These are phyloP conservation scores for Malus orientalis DNA, from an alignment of 306 rosid species.

Conservation along the genomic window DNA sequence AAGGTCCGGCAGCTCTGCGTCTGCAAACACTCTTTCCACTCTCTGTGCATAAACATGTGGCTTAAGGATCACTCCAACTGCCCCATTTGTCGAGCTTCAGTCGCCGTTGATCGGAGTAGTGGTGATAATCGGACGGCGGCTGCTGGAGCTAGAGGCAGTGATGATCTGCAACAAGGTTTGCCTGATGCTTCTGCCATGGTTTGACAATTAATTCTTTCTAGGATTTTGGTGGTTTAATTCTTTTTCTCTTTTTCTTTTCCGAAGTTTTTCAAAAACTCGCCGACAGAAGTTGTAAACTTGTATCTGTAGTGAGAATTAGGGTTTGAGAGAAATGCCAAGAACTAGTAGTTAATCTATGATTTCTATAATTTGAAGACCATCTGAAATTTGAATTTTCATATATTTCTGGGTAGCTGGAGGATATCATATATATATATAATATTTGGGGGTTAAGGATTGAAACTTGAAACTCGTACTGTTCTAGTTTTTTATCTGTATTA, in stretches of 20 bases:
- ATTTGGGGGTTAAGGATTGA: not conserved
- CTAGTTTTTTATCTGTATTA: not conserved
- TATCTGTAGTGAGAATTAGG: not conserved
- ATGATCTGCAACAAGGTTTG: conserved; percentile 30
- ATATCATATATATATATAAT: not conserved
- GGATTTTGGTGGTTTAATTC: not conserved
- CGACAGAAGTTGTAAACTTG: not conserved
- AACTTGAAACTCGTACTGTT: not conserved
- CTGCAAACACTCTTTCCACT: conserved; percentile 71
- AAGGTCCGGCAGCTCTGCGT: conserved; percentile 48
- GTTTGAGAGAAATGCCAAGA: not conserved
- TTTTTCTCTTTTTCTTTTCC: not conserved
- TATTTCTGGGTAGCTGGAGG: not conserved
- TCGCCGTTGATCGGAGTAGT: conserved; percentile 21
- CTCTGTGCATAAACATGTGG: conserved; percentile 60
- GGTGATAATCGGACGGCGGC: conserved; percentile 2
- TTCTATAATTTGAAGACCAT: not conserved
- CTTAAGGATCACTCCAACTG: conserved; percentile 54
- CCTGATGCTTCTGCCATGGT: conserved; percentile 43
- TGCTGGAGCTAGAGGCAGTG: conserved; percentile 10
- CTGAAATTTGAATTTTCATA: not conserved
- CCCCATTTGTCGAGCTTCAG: conserved; percentile 62
- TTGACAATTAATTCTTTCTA: conserved; percentile 12
- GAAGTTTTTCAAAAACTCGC: conserved; percentile 1
- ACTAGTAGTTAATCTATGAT: not conserved